Base-by-base conservation (phyloP, 2,329 filamentous ascomycete species). In the Stagonosporopsis vannaccii region DNA sequence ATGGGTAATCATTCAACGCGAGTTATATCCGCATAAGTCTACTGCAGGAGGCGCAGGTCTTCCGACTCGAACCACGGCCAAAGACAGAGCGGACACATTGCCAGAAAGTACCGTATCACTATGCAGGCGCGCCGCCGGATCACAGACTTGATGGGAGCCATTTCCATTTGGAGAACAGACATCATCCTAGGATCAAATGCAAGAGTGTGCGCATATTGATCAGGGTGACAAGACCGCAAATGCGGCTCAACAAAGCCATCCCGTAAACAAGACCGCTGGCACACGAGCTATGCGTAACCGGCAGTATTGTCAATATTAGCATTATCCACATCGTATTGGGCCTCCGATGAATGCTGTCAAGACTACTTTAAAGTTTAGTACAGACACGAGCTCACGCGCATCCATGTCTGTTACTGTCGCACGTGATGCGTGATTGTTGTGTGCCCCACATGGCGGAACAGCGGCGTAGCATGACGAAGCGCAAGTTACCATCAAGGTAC, bases 401-500 rank as follows among this genome's bases (percentile, higher is more conserved):
- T 25, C 41, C 36, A 32, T 47, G 36, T 42, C 19, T 7, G 3
- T 19, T n/a, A 3, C 23, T 26, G n/a, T 20, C 45, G 46, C 47
- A 56, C 53, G 53, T 56, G 53, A 56, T 46, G 35, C 45, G 57
- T 65, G 57, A 63, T 57, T 56, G 36, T 37, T 39, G 42, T 46
- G 9, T 37, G 50, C 63, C 50, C 63, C 66, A 65, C 65, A 51
- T 58, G 55, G 58, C 57, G 59, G 51, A 43, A 63, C 58, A n/a
- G 47, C 42, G 36, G 36, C 32, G 41, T 44, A 48, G 51, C 59
- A 55, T 55, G 61, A 63, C 53, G 51, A 56, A 51, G 42, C 58
- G 25, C 40, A 58, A 65, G 65, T 61, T 56, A 58, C 66, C 72
- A 74, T 71, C 72, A 73, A 54, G 72, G 72, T 74, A 59, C 70